Percentiles rank a stretch among this genome's conserved stretches.
Conservation (phyloP, 2,329 filamentous ascomycete species). For the Phyllachora maydis region DNA sequence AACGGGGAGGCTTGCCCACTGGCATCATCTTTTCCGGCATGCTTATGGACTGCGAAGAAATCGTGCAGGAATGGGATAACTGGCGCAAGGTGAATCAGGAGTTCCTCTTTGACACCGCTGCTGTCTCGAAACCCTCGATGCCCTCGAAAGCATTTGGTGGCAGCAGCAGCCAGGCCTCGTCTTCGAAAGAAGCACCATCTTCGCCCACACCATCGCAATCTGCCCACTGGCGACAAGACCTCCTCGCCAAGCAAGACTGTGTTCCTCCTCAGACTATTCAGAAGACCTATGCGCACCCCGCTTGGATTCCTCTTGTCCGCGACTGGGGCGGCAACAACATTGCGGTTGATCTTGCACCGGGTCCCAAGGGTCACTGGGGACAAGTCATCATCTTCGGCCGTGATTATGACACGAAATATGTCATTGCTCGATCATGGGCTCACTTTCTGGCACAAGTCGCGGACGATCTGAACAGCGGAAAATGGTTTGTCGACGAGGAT, state of each 20-base stretch:
- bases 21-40: slow-evolving; percentile 88
- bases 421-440: slow-evolving; percentile 81
- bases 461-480: slow-evolving; percentile 76
- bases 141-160: slow-evolving; percentile 49
- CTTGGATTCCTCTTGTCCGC: slow-evolving; percentile 87
- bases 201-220: slow-evolving; percentile 22
- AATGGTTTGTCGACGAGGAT: slow-evolving; percentile 87
- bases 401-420: slow-evolving; percentile 97
- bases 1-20: slow-evolving; percentile 75
- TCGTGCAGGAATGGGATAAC: slow-evolving; percentile 92
- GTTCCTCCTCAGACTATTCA: slow-evolving; percentile 75
- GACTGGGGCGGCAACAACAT: slow-evolving; percentile 99
- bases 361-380: slow-evolving; percentile 79
- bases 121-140: slow-evolving; percentile 32
- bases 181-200: slow-evolving; percentile 35
- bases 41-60: slow-evolving; percentile 94
- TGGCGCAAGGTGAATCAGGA: slow-evolving; percentile 90
- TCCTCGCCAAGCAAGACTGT: slow-evolving; percentile 68
- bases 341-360: slow-evolving; percentile 79
- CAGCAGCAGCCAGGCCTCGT: slow-evolving; percentile 39
- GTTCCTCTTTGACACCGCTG: slow-evolving; percentile 43
- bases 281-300: slow-evolving; percentile 80
- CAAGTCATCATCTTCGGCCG: slow-evolving; percentile 93
- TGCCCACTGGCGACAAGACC: slow-evolving; percentile 64
- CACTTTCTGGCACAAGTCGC: slow-evolving; percentile 71